Base-by-base conservation (phyloP, 2,329 filamentous ascomycete species). In the Cercospora beticola region DNA sequence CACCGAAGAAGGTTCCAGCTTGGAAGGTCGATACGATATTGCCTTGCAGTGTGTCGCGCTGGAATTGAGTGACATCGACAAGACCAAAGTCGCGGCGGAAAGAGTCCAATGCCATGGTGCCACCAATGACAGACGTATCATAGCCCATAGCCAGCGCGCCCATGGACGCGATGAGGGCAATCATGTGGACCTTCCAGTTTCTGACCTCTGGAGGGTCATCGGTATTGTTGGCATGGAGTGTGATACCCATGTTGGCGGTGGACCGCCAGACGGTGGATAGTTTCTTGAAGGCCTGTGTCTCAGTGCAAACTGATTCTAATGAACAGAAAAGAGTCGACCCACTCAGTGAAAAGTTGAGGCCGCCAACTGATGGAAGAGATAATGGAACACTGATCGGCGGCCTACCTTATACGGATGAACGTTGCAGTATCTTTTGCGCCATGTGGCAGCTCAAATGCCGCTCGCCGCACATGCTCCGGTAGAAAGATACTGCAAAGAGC, bases 181-280 rank as follows among this genome's bases (percentile, higher is more conserved):
- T 83, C 66, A 84, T 83, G 72, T 89, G 86, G 36, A 89, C 87
- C 66, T 88, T 85, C 88, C 89, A 91, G 76, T 88, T 88, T 79
- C 90, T 90, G 68, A 91, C 87, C 76, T 89, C 85, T 16, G 84
- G 83, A 26, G 89, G 89, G 75, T 91, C 71, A 67, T 71, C 65
- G 40, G 52, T 71, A 26, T 64, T 64, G 64, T 60, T 66, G 43
- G 69, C 69, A 52, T 71, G 69, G 31, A 71, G 65, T 12, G 57
- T 66, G 65, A 69, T 56, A 28, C 69, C 69, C 67, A 69, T 69
- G 54, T 21, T 61, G 56, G 14, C 28, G 18, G 59, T 36, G 14
- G 14, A 40, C 30, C 33, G 26, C 31, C 49, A 18, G 40, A 52
- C 28, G 33, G 18, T n/a, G 61, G 60, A 33, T 14, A n/a, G n/a